Conservation (phyloP, 352 stramenopile species). For the Phytophthora europaea region DNA sequence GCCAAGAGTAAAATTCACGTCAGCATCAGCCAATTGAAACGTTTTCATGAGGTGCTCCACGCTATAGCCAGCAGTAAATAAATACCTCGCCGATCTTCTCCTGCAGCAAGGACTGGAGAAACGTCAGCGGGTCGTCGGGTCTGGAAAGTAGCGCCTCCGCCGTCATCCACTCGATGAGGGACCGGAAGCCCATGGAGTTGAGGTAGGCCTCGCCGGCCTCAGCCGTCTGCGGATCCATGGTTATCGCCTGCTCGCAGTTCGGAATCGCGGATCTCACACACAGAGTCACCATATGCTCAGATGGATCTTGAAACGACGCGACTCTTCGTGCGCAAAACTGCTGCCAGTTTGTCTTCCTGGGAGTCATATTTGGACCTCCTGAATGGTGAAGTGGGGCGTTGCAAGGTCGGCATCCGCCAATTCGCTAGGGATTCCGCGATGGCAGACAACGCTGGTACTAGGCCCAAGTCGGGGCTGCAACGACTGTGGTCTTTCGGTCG, state of each 20-base stretch:
- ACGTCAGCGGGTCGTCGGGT: constrained; percentile 88
- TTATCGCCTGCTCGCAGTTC: background rate
- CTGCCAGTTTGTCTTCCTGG: background rate
- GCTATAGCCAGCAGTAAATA: background rate
- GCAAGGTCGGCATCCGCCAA: background rate
- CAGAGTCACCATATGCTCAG: background rate
- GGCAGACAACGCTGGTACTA: constrained; percentile 11
- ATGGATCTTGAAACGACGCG: constrained; percentile 34
- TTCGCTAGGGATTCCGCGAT: constrained; percentile 5
- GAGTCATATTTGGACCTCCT: background rate
- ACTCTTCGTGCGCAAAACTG: constrained; percentile 36
- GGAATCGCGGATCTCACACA: background rate
- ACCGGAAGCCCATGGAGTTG: constrained; percentile 90
- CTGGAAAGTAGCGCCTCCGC: constrained; percentile 87
- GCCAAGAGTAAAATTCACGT: background rate
- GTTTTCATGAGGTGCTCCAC: background rate
- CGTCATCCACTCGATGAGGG: constrained; percentile 93
- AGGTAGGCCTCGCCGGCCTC: constrained; percentile 89
- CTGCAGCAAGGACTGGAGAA: constrained; percentile 81
- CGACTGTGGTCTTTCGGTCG: constrained; percentile 64
- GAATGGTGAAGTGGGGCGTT: background rate
- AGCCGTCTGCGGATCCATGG: constrained; percentile 80
- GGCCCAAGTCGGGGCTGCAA: constrained; percentile 38
- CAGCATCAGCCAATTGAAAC: background rate
- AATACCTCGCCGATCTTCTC: constrained; percentile 85